Conservation (phyloP, 371 early-diverging fungal species). For the Mucor sp. region DNA sequence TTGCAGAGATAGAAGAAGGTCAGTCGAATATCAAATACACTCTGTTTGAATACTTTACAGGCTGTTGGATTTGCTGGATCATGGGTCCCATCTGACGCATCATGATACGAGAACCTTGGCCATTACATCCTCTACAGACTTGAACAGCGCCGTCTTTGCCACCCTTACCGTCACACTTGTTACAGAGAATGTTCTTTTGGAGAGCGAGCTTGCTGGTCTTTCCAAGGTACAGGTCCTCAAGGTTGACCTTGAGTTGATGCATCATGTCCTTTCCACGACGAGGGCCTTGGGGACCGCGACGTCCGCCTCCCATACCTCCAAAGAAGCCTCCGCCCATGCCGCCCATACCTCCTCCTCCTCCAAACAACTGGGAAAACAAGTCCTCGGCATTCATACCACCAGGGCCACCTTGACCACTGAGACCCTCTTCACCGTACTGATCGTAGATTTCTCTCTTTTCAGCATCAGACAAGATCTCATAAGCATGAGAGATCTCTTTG, state of each 20-base stretch:
- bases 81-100: constrained; percentile 96
- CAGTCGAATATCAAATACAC: background rate
- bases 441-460: constrained; percentile 80
- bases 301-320: constrained; percentile 58
- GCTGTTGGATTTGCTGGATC: constrained; percentile 96
- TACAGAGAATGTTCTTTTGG: constrained; percentile 84
- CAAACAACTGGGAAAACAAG: constrained; percentile 43
- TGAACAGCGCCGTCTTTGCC: constrained; percentile 71
- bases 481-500: constrained; percentile 93
- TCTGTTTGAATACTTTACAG: constrained; percentile 14
- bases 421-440: constrained; percentile 83
- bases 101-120: constrained; percentile 82
- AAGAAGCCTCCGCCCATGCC: constrained; percentile 67
- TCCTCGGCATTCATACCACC: constrained; percentile 71
- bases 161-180: constrained; percentile 82
- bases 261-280: constrained; percentile 74
- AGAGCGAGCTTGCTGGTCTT: constrained; percentile 88
- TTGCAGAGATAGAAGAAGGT: background rate
- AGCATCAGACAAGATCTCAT: constrained; percentile 89
- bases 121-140: constrained; percentile 77
- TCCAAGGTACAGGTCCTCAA: constrained; percentile 96
- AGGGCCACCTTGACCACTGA: constrained; percentile 58
- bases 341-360: constrained; percentile 49
- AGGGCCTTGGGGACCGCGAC: constrained; percentile 33
- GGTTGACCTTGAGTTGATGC: constrained; percentile 78